Evolutionary conservation across 495 filamentous ascomycete genomes (phyloP).

Genomic region (Annulohypoxylon nitens): DNA sequence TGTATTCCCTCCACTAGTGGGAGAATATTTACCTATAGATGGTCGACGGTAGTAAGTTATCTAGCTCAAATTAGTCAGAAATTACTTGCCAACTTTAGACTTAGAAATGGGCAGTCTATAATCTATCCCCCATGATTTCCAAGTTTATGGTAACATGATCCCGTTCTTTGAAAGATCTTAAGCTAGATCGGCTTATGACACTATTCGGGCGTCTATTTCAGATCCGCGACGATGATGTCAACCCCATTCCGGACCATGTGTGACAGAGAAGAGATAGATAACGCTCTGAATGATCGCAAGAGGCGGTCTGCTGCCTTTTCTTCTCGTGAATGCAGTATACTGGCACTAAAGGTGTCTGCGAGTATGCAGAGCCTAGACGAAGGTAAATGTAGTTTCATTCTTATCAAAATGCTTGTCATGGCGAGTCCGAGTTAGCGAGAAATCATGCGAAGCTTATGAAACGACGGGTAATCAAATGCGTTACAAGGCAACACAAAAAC

Average conservation of each 20-base stretch:
- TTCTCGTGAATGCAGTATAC: not conserved
- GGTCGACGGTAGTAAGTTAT: not conserved
- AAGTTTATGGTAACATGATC: not conserved
- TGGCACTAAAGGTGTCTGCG: not conserved
- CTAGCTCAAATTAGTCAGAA: not conserved
- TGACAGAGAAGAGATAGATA: not conserved
- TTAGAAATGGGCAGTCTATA: not conserved
- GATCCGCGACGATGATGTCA: not conserved
- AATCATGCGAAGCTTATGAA: not conserved
- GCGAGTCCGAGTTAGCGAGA: not conserved
- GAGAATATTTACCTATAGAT: not conserved
- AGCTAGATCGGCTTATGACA: not conserved
- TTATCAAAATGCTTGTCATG: not conserved
- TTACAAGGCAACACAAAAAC: not conserved
- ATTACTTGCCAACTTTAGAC: not conserved
- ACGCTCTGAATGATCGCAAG: not conserved
- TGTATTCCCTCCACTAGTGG: not conserved
- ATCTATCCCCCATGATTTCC: not conserved
- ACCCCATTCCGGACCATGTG: not conserved
- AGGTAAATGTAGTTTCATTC: not conserved
- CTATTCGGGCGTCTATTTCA: not conserved
- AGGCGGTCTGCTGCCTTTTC: not conserved
- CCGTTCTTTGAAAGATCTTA: not conserved
- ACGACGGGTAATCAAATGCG: not conserved
- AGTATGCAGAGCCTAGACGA: not conserved